Base-by-base conservation (phyloP, 306 rosid species). In the Rosa rugosa region DNA sequence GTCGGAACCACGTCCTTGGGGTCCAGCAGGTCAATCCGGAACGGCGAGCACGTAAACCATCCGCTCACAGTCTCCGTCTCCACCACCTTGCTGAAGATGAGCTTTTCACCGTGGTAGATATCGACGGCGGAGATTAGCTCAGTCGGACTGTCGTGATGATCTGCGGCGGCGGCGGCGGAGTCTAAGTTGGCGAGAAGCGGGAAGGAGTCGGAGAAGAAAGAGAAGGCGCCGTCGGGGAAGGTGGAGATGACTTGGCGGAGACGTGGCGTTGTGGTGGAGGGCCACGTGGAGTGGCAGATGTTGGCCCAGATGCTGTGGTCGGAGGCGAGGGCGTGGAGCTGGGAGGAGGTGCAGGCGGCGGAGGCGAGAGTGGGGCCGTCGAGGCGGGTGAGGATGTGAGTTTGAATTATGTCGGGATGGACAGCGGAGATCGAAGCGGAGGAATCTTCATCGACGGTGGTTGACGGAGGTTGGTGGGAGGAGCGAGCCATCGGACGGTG, bases 41-140 rank as follows among this genome's bases (percentile, higher is more conserved):
- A 85, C 6, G 98, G 98, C 40, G 97, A 91, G 87, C 84, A 85
- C 63, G 66, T 86, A 86, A 93, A 91, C 98, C 95, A 94, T 0
- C 83, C 89, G 9, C 89, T 81, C 11, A 53, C 77, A 13, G 97
- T 93, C 80, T 93, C 98, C 18, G 91, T 87, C 74, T 83, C 95
- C n/a, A 85, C 85, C 3, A 87, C 91, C 27, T 83, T 90, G 20
- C 93, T 88, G 38, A 92, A 69, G 4, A 93, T 12, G 11, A 81
- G 74, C 41, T 78, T 51, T 1, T 78, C 73, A 0, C 87, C 72
- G 85, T 85, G 84, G 71, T 76, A 77, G 16, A 93, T 73, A 77
- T 93, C 98, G 7, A 93, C 91, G 80, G 97, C 89, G 0, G 95
- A 93, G 78, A 93, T 86, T 6, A 93, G 11, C 8, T 85, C 82